Conservation (phyloP, 371 early-diverging fungal species). For the Fennellomyces sp. region DNA sequence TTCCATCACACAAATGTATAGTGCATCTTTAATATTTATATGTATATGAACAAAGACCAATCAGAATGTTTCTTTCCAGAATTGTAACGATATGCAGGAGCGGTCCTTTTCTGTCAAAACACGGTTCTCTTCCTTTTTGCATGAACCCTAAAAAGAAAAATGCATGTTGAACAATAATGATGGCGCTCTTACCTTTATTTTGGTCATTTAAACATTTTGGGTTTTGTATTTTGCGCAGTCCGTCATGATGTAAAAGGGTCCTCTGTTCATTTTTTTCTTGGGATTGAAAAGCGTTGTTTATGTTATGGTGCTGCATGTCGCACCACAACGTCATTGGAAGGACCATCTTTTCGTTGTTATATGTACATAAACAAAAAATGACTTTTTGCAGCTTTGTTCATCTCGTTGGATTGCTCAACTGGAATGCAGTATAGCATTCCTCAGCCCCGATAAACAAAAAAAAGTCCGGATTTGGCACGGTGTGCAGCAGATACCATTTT, state of each 20-base stretch:
- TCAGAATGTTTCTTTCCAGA: neutral
- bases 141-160: neutral
- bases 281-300: neutral
- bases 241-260: neutral
- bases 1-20: neutral
- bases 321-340: neutral
- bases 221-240: too few relatives aligned
- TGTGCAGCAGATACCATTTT: too few relatives aligned
- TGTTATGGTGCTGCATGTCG: neutral
- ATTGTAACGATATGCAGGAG: slow-evolving; percentile 1
- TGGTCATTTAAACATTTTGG: too few relatives aligned
- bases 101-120: neutral
- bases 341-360: too few relatives aligned
- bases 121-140: neutral
- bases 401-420: too few relatives aligned
- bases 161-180: neutral
- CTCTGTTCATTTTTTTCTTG: too few relatives aligned
- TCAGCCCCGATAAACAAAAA: too few relatives aligned
- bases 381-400: too few relatives aligned
- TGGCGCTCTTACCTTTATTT: neutral
- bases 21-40: neutral
- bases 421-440: too few relatives aligned
- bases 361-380: too few relatives aligned
- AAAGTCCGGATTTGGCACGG: too few relatives aligned
- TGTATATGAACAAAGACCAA: neutral